A percentile compares a stretch with the other conserved stretches of the same genome.
These are phyloP conservation scores for Blastomyces silverae DNA, from an alignment of 2,329 filamentous ascomycete species.

Conservation along the genomic window DNA sequence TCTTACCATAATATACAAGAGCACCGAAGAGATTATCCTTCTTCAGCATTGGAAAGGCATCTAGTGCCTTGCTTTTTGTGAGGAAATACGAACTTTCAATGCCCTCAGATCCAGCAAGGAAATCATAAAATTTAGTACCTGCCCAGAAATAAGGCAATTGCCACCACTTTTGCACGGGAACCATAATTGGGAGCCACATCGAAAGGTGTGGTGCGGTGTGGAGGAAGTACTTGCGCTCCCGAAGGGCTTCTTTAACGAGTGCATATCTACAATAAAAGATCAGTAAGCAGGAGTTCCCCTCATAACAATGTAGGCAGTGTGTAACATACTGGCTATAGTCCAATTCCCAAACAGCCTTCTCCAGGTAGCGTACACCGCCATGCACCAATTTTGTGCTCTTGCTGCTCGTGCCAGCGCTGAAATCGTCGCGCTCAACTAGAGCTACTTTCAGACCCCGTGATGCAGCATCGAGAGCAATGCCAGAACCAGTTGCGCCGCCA, in stretches of 20 bases:
- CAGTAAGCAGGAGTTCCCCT: slow-evolving; percentile 7
- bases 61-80: slow-evolving; percentile 75
- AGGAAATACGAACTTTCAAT: slow-evolving; percentile 82
- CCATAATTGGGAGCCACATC: slow-evolving; percentile 73
- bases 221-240: slow-evolving; percentile 75
- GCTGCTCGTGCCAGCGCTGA: slow-evolving; percentile 72
- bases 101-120: slow-evolving; percentile 75
- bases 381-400: slow-evolving; percentile 86
- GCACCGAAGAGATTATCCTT: slow-evolving; percentile 71
- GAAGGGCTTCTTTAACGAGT: slow-evolving; percentile 72
- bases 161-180: slow-evolving; percentile 77
- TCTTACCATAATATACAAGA: slow-evolving; percentile 70
- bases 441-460: slow-evolving; percentile 74
- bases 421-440: slow-evolving; percentile 75
- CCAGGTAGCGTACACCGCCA: slow-evolving; percentile 74
- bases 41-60: slow-evolving; percentile 84
- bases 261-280: slow-evolving; percentile 41
- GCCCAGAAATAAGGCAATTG: slow-evolving; percentile 68
- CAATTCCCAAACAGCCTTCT: slow-evolving; percentile 79
- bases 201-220: slow-evolving; percentile 77
- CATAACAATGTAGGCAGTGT: background rate
- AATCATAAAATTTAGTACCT: slow-evolving; percentile 73
- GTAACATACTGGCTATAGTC: slow-evolving; percentile 65
- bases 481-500: slow-evolving; percentile 70
- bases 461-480: slow-evolving; percentile 73